Percentiles rank a stretch among this genome's conserved stretches.
Conservation (phyloP, 2,329 filamentous ascomycete genomes). For the Domatiomyces catenatus region DNA sequence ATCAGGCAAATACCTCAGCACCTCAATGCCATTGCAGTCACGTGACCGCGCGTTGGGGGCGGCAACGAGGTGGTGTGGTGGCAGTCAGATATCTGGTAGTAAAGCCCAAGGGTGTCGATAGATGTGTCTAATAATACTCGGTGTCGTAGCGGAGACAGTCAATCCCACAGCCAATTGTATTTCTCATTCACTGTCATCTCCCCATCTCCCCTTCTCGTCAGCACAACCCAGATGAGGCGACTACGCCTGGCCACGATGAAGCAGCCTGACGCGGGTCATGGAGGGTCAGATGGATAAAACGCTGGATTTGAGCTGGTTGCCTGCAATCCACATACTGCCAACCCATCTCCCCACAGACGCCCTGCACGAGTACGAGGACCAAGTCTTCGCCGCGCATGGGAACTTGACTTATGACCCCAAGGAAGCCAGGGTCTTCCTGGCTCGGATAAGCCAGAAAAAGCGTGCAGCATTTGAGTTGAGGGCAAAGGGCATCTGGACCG, state of each 20-base stretch:
- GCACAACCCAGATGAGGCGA: not conserved
- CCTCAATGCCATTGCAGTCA: not conserved
- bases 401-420: slow-evolving; percentile 54
- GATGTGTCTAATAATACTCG: too few relatives aligned
- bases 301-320: slow-evolving; percentile 24
- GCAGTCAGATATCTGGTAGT: too few relatives aligned
- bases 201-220: not conserved
- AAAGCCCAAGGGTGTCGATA: too few relatives aligned
- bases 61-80: too few relatives aligned
- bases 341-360: slow-evolving; percentile 52
- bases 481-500: slow-evolving; percentile 42
- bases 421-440: slow-evolving; percentile 60
- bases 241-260: not conserved
- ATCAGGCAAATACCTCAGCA: not conserved
- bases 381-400: slow-evolving; percentile 39
- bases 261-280: not conserved
- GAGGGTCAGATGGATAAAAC: not conserved
- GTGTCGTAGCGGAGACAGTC: not conserved
- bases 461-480: slow-evolving; percentile 67
- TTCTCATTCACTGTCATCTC: too few relatives aligned
- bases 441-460: slow-evolving; percentile 52
- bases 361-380: slow-evolving; percentile 48
- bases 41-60: not conserved
- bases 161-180: not conserved
- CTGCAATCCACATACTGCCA: slow-evolving; percentile 57